These are phyloP conservation scores for Plenodomus biglobosus DNA, from an alignment of 2,329 filamentous ascomycete species.

Conservation along the genomic window DNA sequence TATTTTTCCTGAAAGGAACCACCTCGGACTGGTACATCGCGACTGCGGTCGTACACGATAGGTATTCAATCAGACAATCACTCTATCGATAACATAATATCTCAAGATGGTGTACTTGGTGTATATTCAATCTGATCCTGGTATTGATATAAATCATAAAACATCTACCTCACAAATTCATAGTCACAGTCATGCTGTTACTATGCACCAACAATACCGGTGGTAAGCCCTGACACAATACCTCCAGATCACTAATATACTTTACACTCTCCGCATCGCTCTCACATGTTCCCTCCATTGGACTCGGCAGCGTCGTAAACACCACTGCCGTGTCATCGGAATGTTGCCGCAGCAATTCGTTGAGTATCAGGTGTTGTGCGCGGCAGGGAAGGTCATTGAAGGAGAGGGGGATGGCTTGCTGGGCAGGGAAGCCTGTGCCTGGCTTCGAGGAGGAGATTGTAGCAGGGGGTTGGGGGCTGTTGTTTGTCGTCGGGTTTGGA, in stretches of 20 bases:
- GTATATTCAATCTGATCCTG: no score
- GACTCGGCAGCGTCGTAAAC: constrained; percentile 81
- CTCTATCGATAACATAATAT: no score
- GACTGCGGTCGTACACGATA: no score
- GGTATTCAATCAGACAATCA: no score
- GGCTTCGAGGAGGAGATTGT: constrained; percentile 7
- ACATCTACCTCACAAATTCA: constrained; percentile 58
- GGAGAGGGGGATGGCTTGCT: constrained; percentile 67
- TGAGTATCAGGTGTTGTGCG: constrained; percentile 82
- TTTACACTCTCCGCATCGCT: constrained; percentile 70
- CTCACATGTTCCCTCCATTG: constrained; percentile 71
- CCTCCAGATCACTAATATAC: constrained; percentile 77
- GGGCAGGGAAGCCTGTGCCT: constrained; percentile 55
- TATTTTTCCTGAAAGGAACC: no score
- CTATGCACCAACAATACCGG: constrained; percentile 78
- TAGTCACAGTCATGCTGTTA: constrained; percentile 88
- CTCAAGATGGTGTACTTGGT: no score
- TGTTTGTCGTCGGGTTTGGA: constrained; percentile 4
- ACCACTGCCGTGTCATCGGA: constrained; percentile 66
- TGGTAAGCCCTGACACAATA: constrained; percentile 74
- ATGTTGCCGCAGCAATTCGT: constrained; percentile 69
- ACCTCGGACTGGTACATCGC: no score
- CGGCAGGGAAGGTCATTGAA: constrained; percentile 86
- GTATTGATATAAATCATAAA: no score
- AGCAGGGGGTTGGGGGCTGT: constrained; percentile 2